These are phyloP conservation scores for Amaranthus palmeri DNA, from an alignment of 148 eudicot genomes.

Conservation along the genomic window DNA sequence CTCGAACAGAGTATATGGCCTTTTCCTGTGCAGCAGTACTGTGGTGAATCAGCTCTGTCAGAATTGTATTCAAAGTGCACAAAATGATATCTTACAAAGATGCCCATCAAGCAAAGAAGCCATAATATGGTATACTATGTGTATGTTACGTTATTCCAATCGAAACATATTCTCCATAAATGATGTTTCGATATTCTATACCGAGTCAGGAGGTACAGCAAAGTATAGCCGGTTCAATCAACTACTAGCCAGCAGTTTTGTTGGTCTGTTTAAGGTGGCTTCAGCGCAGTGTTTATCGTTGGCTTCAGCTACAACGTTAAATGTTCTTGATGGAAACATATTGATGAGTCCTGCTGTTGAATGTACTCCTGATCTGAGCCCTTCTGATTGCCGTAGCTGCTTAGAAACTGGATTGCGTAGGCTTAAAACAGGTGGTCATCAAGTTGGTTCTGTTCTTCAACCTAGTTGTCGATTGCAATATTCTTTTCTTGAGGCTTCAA, in stretches of 20 bases:
- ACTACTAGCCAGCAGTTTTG: conserved; percentile 1
- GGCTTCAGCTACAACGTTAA: conserved; percentile 13
- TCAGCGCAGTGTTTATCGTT: not conserved
- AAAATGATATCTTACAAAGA: conserved; percentile 4
- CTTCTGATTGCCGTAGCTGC: conserved; percentile 21
- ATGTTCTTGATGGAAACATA: not conserved
- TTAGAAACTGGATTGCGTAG: conserved; percentile 22
- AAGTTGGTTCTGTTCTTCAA: conserved; percentile 12
- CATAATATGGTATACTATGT: conserved; percentile 17
- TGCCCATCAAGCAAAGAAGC: conserved; percentile 22
- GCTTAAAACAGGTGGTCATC: conserved; percentile 13
- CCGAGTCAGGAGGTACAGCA: not conserved
- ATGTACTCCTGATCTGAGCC: conserved; percentile 21
- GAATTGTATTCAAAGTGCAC: conserved; percentile 15
- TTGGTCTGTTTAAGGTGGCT: conserved; percentile 8
- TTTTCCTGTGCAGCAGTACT: conserved; percentile 16
- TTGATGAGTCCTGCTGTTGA: conserved; percentile 12
- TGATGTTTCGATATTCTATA: conserved; percentile 13
- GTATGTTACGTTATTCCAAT: conserved; percentile 27
- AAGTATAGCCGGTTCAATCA: conserved; percentile 13
- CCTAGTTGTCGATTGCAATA: conserved; percentile 20
- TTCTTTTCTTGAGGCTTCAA: not conserved
- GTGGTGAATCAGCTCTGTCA: conserved; percentile 15
- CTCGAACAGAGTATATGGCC: conserved; percentile 21
- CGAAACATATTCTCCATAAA: conserved; percentile 17